phyloP scores from a whole-genome alignment of 2,329 filamentous ascomycete species.

The Trichoderma cornu-damae region DNA sequence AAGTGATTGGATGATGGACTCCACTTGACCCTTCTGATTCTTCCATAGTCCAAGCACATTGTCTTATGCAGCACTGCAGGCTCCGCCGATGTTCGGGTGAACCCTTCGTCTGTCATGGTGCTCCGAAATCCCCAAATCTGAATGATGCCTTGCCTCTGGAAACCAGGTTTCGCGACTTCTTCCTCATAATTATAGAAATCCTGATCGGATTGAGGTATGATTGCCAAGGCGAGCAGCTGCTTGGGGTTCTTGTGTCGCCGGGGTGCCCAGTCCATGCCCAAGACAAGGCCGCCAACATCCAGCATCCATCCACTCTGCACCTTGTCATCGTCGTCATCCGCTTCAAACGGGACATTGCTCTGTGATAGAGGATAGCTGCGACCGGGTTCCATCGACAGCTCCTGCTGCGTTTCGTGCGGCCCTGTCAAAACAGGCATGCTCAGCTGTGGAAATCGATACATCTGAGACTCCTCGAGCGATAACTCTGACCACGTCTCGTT shows the following conservation, averaged over 20 bases:
- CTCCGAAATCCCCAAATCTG: conserved; percentile 49
- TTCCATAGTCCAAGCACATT: conserved; percentile 47
- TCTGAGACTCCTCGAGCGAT: conserved; percentile 26
- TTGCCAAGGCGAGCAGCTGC: conserved; percentile 49
- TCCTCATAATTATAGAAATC: conserved; percentile 38
- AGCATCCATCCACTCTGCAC: conserved; percentile 46
- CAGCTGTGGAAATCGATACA: conserved; percentile 28
- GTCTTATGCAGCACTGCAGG: conserved; percentile 40
- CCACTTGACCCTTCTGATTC: conserved; percentile 49
- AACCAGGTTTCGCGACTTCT: conserved; percentile 34
- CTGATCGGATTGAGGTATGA: conserved; percentile 49
- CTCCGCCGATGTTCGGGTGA: conserved; percentile 32
- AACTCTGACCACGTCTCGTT: conserved; percentile 21
- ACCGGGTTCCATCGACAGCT: conserved; percentile 29
- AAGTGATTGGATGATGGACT: conserved; percentile 46
- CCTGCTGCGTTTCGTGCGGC: conserved; percentile 28
- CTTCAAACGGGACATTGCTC: conserved; percentile 29
- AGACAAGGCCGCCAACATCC: conserved; percentile 49
- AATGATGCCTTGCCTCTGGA: conserved; percentile 42
- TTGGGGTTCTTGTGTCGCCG: conserved; percentile 29
- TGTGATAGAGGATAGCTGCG: conserved; percentile 27
- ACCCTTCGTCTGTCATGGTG: conserved; percentile 28
- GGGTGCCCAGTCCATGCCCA: conserved; percentile 51
- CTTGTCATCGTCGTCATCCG: conserved; percentile 25
- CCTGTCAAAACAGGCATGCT: conserved; percentile 34